These are phyloP conservation scores for Ophiostoma fasciatum DNA, from an alignment of 2,329 filamentous ascomycete species.

Conservation along the genomic window DNA sequence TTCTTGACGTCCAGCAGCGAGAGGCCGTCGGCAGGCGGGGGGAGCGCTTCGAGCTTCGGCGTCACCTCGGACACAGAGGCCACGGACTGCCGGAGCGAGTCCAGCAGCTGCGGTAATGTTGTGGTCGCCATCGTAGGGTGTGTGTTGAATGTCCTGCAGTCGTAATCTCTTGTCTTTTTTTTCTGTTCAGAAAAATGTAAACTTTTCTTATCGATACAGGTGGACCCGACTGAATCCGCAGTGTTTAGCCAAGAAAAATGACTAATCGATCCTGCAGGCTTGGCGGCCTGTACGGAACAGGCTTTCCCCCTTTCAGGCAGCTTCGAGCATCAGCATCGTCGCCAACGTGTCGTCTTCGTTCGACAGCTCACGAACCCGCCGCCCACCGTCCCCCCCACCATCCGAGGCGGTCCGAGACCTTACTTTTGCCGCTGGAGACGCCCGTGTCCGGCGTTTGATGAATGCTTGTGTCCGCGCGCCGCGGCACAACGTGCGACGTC, in stretches of 20 bases:
- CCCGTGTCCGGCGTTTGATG: no score
- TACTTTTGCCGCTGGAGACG: neutral
- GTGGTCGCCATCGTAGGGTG: conserved; percentile 16
- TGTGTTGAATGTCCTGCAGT: neutral
- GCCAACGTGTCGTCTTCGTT: neutral
- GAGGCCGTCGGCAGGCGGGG: conserved; percentile 72
- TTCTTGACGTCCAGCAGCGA: conserved; percentile 93
- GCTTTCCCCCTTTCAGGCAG: no score
- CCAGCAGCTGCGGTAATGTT: conserved; percentile 31
- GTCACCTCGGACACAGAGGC: conserved; percentile 52
- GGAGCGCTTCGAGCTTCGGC: conserved; percentile 44
- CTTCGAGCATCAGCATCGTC: neutral
- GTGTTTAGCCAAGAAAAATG: no score
- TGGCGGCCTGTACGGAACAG: no score
- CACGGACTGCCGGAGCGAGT: conserved; percentile 42
- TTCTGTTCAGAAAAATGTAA: conserved; percentile 7
- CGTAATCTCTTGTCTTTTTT: conserved; percentile 7
- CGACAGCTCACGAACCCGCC: neutral
- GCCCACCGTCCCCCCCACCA: neutral
- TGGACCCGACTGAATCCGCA: no score
- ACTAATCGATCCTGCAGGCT: no score
- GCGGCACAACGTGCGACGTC: neutral
- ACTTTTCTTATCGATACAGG: no score
- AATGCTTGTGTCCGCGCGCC: no score
- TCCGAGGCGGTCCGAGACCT: neutral